Conservation (phyloP, 202 grass and related monocot genomes). For the Setaria italica region DNA sequence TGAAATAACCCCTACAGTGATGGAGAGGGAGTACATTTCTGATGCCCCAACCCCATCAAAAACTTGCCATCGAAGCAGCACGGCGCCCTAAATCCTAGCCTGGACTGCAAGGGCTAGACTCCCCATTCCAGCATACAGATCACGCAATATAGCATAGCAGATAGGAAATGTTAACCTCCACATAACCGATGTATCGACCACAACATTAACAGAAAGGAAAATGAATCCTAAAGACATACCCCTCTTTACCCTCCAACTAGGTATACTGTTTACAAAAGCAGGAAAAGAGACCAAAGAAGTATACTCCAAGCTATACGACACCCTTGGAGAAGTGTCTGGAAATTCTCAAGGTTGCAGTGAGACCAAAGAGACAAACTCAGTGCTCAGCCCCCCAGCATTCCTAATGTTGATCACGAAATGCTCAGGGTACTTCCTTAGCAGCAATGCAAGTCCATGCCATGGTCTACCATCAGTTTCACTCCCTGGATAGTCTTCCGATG, state of each 20-base stretch:
- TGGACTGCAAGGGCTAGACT: neutral
- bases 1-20: neutral
- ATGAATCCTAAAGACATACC: neutral
- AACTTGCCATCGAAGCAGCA: neutral
- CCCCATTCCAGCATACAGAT: neutral
- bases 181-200: neutral
- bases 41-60: neutral
- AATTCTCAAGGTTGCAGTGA: constrained; percentile 56
- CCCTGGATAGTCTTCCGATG: constrained; percentile 55
- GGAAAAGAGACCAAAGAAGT: neutral
- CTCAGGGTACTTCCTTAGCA: constrained; percentile 72
- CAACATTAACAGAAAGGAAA: neutral
- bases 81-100: neutral
- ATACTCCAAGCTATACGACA: constrained; percentile 36
- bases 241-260: constrained; percentile 2
- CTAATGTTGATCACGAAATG: constrained; percentile 72
- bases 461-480: constrained; percentile 61
- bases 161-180: neutral
- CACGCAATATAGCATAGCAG: neutral
- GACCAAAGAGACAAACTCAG: constrained; percentile 72
- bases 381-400: constrained; percentile 50
- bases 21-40: neutral
- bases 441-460: constrained; percentile 65
- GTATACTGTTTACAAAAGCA: constrained; percentile 34
- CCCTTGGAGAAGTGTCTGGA: neutral